Evolutionary conservation across 129 eudicot species (phyloP).

Genomic region (Pulicaria dysenterica): DNA sequence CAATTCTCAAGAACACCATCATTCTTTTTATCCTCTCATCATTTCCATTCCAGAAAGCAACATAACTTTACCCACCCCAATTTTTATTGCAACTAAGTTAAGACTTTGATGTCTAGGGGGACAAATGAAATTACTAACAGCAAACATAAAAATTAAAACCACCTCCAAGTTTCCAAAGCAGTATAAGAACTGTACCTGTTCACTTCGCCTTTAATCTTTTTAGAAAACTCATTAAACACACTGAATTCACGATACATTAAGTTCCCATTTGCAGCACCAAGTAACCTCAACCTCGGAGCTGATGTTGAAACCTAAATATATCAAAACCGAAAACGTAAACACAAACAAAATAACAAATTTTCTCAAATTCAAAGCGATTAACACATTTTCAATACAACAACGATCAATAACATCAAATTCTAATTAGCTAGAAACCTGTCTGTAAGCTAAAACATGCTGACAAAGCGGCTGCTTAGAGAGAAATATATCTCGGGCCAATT

Average conservation of each 20-base stretch:
- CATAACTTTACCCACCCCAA: no score
- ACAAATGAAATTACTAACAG: background rate
- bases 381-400: background rate
- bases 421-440: slow-evolving; percentile 21
- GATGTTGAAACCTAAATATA: slow-evolving; percentile 33
- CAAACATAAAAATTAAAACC: slow-evolving; percentile 8
- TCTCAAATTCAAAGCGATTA: slow-evolving; percentile 12
- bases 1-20: no score
- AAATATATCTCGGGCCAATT: slow-evolving; percentile 32
- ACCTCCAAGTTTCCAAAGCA: background rate
- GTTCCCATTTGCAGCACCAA: slow-evolving; percentile 32
- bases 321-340: slow-evolving; percentile 5
- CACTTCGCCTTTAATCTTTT: slow-evolving; percentile 46
- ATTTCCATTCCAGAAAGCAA: no score
- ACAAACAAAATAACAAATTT: background rate
- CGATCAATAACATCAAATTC: background rate
- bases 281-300: slow-evolving; percentile 29
- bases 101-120: background rate
- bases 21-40: no score
- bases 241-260: slow-evolving; percentile 37
- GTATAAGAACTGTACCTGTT: slow-evolving; percentile 31
- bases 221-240: slow-evolving; percentile 41
- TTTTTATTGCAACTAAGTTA: background rate
- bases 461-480: slow-evolving; percentile 34
- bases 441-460: slow-evolving; percentile 34